These are phyloP conservation scores for Marasmius oreades DNA, from an alignment of 1,284 basidiomycete species.

Conservation along the genomic window DNA sequence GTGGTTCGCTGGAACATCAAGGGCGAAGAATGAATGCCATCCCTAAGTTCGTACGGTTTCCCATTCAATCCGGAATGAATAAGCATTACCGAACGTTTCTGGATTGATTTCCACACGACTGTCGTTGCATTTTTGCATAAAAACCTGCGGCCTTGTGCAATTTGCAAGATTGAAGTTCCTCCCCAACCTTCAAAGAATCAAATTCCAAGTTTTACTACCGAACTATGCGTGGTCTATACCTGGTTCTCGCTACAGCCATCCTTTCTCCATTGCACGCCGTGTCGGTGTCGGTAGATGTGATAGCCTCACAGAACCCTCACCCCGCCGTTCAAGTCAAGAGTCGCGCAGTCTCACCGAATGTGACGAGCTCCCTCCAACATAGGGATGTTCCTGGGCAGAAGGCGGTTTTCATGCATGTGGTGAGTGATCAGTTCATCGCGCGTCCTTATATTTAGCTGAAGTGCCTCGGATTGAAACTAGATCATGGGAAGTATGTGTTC, in stretches of 20 bases:
- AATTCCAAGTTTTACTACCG: too few relatives aligned
- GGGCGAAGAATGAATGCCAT: too few relatives aligned
- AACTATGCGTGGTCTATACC: too few relatives aligned
- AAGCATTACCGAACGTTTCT: too few relatives aligned
- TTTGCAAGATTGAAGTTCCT: too few relatives aligned
- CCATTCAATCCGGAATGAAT: too few relatives aligned
- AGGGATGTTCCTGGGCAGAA: slow-evolving; percentile 24
- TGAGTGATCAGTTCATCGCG: slow-evolving; percentile 21
- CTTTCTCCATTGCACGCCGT: neutral
- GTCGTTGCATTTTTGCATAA: too few relatives aligned
- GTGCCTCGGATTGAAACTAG: slow-evolving; percentile 19
- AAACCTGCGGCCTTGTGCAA: too few relatives aligned
- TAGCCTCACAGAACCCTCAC: neutral
- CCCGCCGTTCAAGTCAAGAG: neutral
- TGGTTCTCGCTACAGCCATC: neutral
- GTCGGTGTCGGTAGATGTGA: neutral
- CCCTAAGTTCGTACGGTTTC: too few relatives aligned
- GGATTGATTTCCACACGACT: too few relatives aligned
- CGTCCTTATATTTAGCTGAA: neutral
- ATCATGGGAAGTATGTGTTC: slow-evolving; percentile 41
- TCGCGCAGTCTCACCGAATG: neutral
- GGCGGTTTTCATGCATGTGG: slow-evolving; percentile 48
- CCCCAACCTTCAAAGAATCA: too few relatives aligned
- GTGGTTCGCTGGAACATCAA: too few relatives aligned
- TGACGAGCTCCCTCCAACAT: neutral